These are phyloP conservation scores for Astragalus glycyphyllos DNA, from an alignment of 306 rosid genomes.

Conservation along the genomic window DNA sequence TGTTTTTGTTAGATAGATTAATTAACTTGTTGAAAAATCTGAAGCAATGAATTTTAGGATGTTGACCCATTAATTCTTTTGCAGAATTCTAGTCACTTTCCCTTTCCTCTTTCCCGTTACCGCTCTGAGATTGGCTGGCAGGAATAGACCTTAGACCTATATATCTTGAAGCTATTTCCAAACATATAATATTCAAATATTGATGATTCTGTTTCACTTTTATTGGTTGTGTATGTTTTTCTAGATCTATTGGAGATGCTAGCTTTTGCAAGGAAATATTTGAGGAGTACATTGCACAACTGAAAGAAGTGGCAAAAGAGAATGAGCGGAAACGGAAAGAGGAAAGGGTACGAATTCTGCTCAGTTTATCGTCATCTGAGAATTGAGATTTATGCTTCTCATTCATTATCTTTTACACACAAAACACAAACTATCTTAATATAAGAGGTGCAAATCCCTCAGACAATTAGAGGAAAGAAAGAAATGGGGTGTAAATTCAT, in stretches of 20 bases:
- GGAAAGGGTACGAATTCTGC: conserved; percentile 71
- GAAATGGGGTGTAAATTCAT: background rate
- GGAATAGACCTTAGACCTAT: conserved; percentile 5
- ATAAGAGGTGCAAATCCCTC: background rate
- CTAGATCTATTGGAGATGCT: conserved; percentile 81
- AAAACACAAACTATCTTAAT: background rate
- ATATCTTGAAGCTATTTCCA: conserved; percentile 16
- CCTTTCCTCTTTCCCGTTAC: no score
- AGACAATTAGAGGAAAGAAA: conserved; percentile 7
- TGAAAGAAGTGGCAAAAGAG: conserved; percentile 84
- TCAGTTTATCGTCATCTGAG: conserved; percentile 28
- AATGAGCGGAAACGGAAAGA: conserved; percentile 80
- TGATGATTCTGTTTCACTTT: conserved; percentile 39
- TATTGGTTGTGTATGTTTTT: conserved; percentile 37
- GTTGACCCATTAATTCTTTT: no score
- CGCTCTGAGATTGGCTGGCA: conserved; percentile 4
- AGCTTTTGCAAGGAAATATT: conserved; percentile 69
- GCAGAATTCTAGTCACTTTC: no score
- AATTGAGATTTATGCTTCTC: conserved; percentile 37
- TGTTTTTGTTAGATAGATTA: no score
- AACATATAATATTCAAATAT: background rate
- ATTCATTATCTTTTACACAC: conserved; percentile 16
- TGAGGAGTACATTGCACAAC: conserved; percentile 72
- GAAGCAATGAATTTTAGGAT: no score
- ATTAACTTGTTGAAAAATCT: no score